A percentile compares a stretch with the other conserved stretches of the same genome.
phyloP scores from a whole-genome alignment of 2,329 filamentous ascomycete species.

The Sporothrix sp. region DNA sequence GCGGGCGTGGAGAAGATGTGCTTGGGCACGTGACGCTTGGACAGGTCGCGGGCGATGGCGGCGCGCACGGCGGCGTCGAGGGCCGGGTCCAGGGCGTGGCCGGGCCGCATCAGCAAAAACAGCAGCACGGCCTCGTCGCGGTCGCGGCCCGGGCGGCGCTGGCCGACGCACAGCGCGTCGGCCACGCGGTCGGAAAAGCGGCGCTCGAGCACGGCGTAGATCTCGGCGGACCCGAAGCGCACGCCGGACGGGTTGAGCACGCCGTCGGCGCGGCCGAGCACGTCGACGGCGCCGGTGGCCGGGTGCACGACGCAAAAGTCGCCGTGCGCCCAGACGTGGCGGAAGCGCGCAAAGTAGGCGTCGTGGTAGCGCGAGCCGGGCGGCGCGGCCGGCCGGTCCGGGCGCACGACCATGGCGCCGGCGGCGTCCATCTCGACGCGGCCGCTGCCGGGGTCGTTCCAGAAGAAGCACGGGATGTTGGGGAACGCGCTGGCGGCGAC shows the following conservation, averaged over 20 bases:
- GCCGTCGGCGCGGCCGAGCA: constrained; percentile 65
- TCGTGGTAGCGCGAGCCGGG: constrained; percentile 48
- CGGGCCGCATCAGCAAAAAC: constrained; percentile 48
- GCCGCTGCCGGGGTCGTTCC: constrained; percentile 37
- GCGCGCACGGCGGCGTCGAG: constrained; percentile 52
- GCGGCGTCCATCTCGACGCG: constrained; percentile 11
- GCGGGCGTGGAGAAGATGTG: constrained; percentile 73
- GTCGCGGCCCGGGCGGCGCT: constrained; percentile 49
- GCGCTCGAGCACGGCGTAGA: constrained; percentile 63
- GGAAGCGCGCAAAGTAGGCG: constrained; percentile 53
- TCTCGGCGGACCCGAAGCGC: constrained; percentile 69
- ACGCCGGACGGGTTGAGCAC: constrained; percentile 73
- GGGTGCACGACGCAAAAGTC: constrained; percentile 69
- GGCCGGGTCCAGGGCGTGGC: constrained; percentile 38
- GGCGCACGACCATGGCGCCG: constrained; percentile 13
- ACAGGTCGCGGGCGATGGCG: constrained; percentile 56
- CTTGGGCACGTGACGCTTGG: constrained; percentile 65
- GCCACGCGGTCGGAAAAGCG: constrained; percentile 52
- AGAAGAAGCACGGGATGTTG: constrained; percentile 61
- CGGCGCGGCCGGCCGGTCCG: constrained; percentile 27
- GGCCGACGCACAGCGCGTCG: constrained; percentile 73
- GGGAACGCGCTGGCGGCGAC: constrained; percentile 63
- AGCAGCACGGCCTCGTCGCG: constrained; percentile 45
- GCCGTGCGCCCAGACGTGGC: constrained; percentile 69
- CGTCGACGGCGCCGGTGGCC: constrained; percentile 51